Evolutionary conservation across 345 rosid genomes (phyloP), one percentile per base, ranked within the genome.

Genomic region (Hibiscus tridactylites): DNA sequence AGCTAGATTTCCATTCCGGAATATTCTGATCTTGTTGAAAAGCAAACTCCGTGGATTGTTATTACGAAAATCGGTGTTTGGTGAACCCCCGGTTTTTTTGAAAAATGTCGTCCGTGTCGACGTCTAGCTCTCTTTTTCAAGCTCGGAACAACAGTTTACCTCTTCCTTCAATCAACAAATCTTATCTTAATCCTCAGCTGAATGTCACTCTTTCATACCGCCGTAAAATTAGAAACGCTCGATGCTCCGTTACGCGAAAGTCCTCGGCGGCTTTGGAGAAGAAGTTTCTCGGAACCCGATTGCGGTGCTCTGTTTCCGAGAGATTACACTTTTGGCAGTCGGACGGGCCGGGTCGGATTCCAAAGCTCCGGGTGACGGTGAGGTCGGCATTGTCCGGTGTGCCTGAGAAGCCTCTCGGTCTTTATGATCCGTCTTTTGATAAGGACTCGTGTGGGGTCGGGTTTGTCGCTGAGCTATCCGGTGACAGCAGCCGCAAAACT

Each of bases 401-500:
- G 29, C 99, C 99, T 37, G 97, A 88, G 82, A 92, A 92, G 84
- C 98, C 99, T 13, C 90, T 92, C 0, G 99, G 99, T 50, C 92
- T 96, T 0, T 96, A 96, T 59, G 97, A 96, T 77, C 98, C 99
- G 44, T 80, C 91, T 15, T 86, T 81, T 50, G 99, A 96, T 75
- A 96, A 92, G 84, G 99, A 96, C 78, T 92, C 99, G 3, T 96
- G 99, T 62, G 99, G 99, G 53, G 99, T 96, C 54, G 99, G 99
- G 57, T 96, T 96, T 29, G 98, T 92, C 1, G 99, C 99, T 3
- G 98, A 96, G 75, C 75, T 96, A 65, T 96, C 99, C 35, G 91
- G 97, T 52, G 88, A 89, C 29, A 73, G 83, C 79, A 89, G 86
- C 85, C 99, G 98, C 33, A 91, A 88, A 79, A 92, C 98, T 89